phyloP scores from a whole-genome alignment of 495 filamentous ascomycete species.

The Platismatia glauca region DNA sequence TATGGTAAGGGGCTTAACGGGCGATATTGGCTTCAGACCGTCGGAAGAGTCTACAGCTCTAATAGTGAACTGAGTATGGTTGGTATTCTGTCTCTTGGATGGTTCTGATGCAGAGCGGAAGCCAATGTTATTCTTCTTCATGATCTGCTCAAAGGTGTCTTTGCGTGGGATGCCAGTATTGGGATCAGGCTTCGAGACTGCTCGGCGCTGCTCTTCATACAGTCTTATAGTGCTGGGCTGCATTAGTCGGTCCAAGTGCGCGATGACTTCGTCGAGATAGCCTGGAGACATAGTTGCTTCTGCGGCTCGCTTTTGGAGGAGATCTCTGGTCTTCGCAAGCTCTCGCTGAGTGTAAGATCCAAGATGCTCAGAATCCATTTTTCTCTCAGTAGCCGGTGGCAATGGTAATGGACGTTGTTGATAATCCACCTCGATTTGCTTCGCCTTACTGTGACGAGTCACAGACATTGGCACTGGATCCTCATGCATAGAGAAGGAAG shows the following conservation, averaged over 20 bases:
- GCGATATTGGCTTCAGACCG: conserved; percentile 18
- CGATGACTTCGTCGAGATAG: conserved; percentile 51
- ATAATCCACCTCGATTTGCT: conserved; percentile 7
- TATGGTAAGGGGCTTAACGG: conserved; percentile 43
- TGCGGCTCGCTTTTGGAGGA: conserved; percentile 42
- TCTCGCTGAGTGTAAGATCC: conserved; percentile 43
- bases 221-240: conserved; percentile 34
- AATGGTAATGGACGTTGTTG: conserved; percentile 21
- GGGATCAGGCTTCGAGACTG: conserved; percentile 49
- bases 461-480: conserved; percentile 13
- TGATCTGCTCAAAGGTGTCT: conserved; percentile 24
- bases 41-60: conserved; percentile 35
- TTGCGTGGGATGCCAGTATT: conserved; percentile 24
- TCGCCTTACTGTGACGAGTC: conserved; percentile 9
- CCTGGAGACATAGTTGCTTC: conserved; percentile 33
- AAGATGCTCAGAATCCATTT: conserved; percentile 28
- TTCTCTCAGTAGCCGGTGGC: conserved; percentile 16
- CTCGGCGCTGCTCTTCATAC: conserved; percentile 32
- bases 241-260: conserved; percentile 54
- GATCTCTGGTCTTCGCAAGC: conserved; percentile 48
- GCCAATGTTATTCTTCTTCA: conserved; percentile 15
- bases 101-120: conserved; percentile 23
- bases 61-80: conserved; percentile 30
- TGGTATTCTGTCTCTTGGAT: conserved; percentile 6
- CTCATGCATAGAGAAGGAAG: conserved; percentile 37